These are phyloP conservation scores for Themeda triandra DNA, from an alignment of 176 grass and related monocot genomes.

Conservation along the genomic window DNA sequence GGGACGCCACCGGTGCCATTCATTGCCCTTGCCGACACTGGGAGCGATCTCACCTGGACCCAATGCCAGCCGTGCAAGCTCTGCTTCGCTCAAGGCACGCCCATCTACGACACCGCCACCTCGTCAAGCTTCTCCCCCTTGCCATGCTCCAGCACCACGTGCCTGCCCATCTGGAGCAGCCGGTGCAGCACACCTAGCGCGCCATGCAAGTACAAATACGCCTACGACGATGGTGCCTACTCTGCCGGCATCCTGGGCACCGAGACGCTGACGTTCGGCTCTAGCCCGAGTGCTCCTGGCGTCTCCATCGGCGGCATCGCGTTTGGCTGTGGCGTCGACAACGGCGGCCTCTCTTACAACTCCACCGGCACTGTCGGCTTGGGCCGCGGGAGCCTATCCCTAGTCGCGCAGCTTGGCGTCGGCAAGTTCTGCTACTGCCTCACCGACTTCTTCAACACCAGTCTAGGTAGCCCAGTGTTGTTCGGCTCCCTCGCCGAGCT, in stretches of 20 bases:
- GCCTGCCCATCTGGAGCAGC: background rate
- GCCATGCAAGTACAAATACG: background rate
- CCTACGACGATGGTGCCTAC: background rate
- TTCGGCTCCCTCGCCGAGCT: conserved; percentile 10
- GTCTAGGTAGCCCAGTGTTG: background rate
- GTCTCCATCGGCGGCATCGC: background rate
- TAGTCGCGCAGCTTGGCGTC: conserved; percentile 27
- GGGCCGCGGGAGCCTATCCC: conserved; percentile 24
- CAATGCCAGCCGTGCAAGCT: conserved; percentile 33
- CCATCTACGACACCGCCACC: background rate
- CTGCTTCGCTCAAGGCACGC: background rate
- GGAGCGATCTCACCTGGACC: conserved; percentile 50
- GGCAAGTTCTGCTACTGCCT: conserved; percentile 48
- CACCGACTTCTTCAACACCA: conserved; percentile 12
- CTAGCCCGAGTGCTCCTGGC: too few species aligned
- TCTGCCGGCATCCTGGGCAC: background rate
- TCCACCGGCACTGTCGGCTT: conserved; percentile 32
- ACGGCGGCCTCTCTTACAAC: background rate
- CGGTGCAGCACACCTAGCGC: background rate
- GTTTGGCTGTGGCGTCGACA: conserved; percentile 28
- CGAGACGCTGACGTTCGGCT: conserved; percentile 29
- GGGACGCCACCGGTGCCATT: conserved; percentile 24
- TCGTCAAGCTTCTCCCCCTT: background rate
- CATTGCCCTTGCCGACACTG: conserved; percentile 26
- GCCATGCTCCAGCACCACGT: background rate